Conservation (phyloP, 345 rosid genomes). For the Citrus australasica region DNA sequence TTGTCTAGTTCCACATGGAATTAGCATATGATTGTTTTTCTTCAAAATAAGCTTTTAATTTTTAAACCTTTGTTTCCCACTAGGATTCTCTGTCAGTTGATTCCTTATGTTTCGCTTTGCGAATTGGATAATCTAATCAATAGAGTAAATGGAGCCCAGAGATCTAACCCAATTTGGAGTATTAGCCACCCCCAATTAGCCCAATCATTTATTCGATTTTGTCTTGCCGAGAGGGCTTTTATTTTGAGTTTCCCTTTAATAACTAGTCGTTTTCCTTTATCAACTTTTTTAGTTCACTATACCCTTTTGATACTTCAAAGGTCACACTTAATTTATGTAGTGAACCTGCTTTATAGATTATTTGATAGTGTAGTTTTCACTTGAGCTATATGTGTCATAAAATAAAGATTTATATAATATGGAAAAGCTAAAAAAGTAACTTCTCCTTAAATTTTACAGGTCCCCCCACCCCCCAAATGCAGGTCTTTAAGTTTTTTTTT, state of each 20-base stretch:
- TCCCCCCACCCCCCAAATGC: no score
- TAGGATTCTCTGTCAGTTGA: neutral
- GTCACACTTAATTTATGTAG: neutral
- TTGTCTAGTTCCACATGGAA: neutral
- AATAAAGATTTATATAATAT: neutral
- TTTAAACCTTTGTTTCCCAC: neutral
- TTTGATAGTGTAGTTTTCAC: neutral
- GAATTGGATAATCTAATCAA: slow-evolving; percentile 9
- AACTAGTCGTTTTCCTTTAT: neutral
- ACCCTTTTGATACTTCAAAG: slow-evolving; percentile 1
- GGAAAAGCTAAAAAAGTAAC: neutral
- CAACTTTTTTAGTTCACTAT: neutral
- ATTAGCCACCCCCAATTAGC: neutral
- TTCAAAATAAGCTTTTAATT: neutral
- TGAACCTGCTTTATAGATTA: neutral
- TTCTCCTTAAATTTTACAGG: neutral
- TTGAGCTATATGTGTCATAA: neutral
- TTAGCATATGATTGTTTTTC: neutral
- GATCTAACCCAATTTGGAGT: slow-evolving; percentile 18
- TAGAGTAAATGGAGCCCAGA: slow-evolving; percentile 30
- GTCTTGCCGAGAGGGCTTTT: no score
- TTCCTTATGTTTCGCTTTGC: neutral
- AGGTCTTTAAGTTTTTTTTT: no score
- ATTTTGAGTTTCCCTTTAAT: no score
- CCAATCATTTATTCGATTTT: neutral